These are phyloP conservation scores for Filobasidium uniguttulatum DNA, from an alignment of 1,284 basidiomycete genomes.

Conservation along the genomic window DNA sequence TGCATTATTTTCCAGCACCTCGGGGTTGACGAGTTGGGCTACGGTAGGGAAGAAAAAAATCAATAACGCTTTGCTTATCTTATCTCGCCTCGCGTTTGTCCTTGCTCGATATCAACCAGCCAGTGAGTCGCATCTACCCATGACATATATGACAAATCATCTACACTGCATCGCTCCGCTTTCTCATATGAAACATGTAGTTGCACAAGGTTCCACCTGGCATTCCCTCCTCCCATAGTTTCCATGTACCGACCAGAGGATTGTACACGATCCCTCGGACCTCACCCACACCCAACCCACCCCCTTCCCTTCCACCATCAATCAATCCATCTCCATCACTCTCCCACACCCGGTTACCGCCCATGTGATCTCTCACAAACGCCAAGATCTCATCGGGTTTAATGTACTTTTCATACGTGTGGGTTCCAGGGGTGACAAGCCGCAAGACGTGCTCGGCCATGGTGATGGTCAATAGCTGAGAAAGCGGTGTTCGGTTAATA, in stretches of 20 bases:
- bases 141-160: no score
- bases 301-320: constrained; percentile 39
- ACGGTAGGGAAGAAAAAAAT: no score
- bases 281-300: constrained; percentile 56
- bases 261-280: constrained; percentile 69
- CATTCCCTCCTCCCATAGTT: constrained; percentile 49
- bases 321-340: constrained; percentile 35
- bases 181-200: constrained; percentile 36
- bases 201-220: constrained; percentile 43
- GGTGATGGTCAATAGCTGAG: constrained; percentile 80
- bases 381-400: constrained; percentile 74
- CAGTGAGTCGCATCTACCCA: no score
- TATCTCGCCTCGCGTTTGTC: no score
- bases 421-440: constrained; percentile 77
- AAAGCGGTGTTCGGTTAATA: constrained; percentile 82
- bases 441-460: constrained; percentile 73
- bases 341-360: constrained; percentile 34
- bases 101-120: no score
- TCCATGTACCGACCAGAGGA: constrained; percentile 62
- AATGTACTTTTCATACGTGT: constrained; percentile 82
- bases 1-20: no score
- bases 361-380: constrained; percentile 56
- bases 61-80: no score
- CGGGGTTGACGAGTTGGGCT: no score
- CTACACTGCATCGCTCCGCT: constrained; percentile 16